phyloP scores from a whole-genome alignment of 495 filamentous ascomycete species.

The Umbilicaria muhlenbergii region DNA sequence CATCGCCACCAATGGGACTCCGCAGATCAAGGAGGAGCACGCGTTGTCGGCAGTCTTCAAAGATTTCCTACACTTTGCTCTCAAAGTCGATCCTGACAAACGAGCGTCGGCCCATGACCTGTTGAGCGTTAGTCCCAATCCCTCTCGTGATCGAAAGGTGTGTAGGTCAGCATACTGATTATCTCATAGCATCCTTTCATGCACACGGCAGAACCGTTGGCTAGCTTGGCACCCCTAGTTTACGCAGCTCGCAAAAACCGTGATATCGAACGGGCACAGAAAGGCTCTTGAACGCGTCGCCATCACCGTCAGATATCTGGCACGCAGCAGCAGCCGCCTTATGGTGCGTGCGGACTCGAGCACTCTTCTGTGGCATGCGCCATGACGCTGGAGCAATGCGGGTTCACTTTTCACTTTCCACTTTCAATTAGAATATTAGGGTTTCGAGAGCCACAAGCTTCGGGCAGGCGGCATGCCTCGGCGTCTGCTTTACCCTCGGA shows the following conservation, averaged over 20 bases:
- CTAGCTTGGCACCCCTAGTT: slow-evolving; percentile 69
- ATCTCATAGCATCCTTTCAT: slow-evolving; percentile 75
- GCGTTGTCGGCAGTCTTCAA: slow-evolving; percentile 64
- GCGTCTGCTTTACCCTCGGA: no score
- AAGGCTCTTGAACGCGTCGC: slow-evolving; percentile 25
- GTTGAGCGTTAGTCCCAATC: slow-evolving; percentile 50
- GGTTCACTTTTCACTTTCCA: no score
- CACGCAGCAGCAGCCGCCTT: background rate
- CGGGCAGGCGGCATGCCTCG: no score
- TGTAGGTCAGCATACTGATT: slow-evolving; percentile 15
- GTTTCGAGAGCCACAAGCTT: no score
- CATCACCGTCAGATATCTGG: background rate
- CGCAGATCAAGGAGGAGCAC: slow-evolving; percentile 84
- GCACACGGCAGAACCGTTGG: slow-evolving; percentile 52
- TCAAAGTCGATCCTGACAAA: slow-evolving; percentile 95
- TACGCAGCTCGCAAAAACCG: slow-evolving; percentile 68
- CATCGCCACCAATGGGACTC: slow-evolving; percentile 95
- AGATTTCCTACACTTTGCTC: slow-evolving; percentile 77
- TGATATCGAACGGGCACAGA: slow-evolving; percentile 67
- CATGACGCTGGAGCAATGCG: no score
- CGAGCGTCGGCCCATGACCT: slow-evolving; percentile 86
- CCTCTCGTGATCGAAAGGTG: background rate
- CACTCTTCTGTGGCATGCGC: no score
- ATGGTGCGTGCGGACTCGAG: background rate
- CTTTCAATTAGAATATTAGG: no score